phyloP scores from a whole-genome alignment of 192 early-diverging fungal genomes.

The Dissophora ornata region DNA sequence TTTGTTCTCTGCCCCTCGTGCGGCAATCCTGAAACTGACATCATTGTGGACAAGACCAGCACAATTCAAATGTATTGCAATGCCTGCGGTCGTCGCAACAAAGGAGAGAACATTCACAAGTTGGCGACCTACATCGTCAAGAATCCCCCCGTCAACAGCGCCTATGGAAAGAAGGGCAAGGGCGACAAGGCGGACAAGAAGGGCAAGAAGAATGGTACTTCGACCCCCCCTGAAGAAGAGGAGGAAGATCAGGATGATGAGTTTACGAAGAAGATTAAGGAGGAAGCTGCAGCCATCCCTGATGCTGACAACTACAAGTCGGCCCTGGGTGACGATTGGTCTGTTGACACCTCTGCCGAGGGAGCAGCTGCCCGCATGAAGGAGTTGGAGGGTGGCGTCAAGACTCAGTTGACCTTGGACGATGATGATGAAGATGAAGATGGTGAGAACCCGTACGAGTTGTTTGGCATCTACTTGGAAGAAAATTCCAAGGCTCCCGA shows the following conservation, averaged over 20 bases:
- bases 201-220: conserved; percentile 58
- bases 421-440: conserved; percentile 70
- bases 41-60: conserved; percentile 67
- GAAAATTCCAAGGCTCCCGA: conserved; percentile 67
- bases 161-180: conserved; percentile 47
- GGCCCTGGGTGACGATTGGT: conserved; percentile 81
- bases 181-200: conserved; percentile 64
- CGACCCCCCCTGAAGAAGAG: conserved; percentile 56
- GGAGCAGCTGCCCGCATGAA: conserved; percentile 82
- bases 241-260: conserved; percentile 73
- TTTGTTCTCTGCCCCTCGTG: conserved; percentile 94
- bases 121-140: conserved; percentile 91
- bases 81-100: conserved; percentile 88
- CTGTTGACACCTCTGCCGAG: conserved; percentile 81
- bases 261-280: conserved; percentile 73
- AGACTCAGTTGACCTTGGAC: conserved; percentile 56
- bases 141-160: conserved; percentile 80
- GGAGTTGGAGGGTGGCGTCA: conserved; percentile 66
- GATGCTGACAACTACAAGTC: conserved; percentile 62
- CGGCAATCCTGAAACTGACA: conserved; percentile 97
- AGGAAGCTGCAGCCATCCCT: conserved; percentile 73
- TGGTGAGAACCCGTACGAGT: conserved; percentile 76
- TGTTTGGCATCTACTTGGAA: conserved; percentile 80
- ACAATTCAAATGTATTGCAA: conserved; percentile 81
- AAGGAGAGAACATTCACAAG: conserved; percentile 91